Conservation (phyloP, 768 basidiomycete genomes). For the Amanita muscaria region DNA sequence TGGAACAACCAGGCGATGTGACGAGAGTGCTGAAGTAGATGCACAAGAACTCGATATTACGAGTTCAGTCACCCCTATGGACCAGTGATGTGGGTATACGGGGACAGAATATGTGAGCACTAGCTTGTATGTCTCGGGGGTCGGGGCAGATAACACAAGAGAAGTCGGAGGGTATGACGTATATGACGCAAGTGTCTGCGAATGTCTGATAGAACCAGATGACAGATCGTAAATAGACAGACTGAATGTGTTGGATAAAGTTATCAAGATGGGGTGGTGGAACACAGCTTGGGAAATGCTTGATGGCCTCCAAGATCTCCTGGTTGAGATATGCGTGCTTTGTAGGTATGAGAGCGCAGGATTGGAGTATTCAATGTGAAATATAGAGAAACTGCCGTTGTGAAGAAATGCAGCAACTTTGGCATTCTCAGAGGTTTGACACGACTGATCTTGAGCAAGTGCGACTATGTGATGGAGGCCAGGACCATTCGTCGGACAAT, state of each 20-base stretch:
- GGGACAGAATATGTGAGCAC: slow-evolving; percentile 68
- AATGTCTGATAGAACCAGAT: slow-evolving; percentile 38
- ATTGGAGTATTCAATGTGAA: slow-evolving; percentile 40
- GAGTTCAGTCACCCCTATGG: slow-evolving; percentile 67
- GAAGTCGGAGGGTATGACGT: slow-evolving; percentile 75
- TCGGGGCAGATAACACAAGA: slow-evolving; percentile 62
- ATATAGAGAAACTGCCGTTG: slow-evolving; percentile 59
- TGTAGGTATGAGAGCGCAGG: slow-evolving; percentile 34
- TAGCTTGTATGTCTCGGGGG: slow-evolving; percentile 56
- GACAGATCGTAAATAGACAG: slow-evolving; percentile 70
- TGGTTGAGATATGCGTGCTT: slow-evolving; percentile 39
- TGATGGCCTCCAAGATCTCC: slow-evolving; percentile 29
- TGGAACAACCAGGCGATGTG: slow-evolving; percentile 9
- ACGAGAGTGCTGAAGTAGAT: slow-evolving; percentile 3
- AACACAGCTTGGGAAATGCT: slow-evolving; percentile 61
- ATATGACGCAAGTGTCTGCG: slow-evolving; percentile 66
- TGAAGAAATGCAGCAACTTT: slow-evolving; percentile 56
- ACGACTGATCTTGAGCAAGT: slow-evolving; percentile 70
- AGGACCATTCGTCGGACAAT: slow-evolving; percentile 30
- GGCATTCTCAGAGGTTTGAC: slow-evolving; percentile 31
- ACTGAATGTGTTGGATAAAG: slow-evolving; percentile 57
- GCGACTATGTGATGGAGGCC: slow-evolving; percentile 42
- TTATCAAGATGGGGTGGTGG: slow-evolving; percentile 69
- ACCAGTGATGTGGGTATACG: slow-evolving; percentile 78
- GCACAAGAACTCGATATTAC: slow-evolving; percentile 36